A percentile compares a stretch with the other conserved stretches of the same genome.
Conservation (phyloP, 2,329 filamentous ascomycete genomes). For the Trichoderma guizhouense region DNA sequence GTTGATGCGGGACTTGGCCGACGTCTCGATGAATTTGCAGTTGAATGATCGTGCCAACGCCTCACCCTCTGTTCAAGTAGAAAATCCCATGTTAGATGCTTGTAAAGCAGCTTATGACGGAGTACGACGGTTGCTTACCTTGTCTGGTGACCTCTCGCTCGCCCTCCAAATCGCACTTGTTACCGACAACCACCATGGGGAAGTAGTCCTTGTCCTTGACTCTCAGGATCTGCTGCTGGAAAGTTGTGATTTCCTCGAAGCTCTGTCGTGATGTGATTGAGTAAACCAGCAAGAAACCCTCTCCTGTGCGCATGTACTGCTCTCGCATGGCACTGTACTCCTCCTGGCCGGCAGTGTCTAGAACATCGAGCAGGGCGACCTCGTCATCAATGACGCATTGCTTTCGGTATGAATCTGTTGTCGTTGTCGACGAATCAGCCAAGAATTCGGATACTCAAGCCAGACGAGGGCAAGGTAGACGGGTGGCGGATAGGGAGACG, state of each 20-base stretch:
- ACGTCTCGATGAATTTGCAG: constrained; percentile 99
- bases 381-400: constrained; percentile 99
- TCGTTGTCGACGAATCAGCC: constrained; percentile 18
- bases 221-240: constrained; percentile 96
- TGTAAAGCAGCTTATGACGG: neutral
- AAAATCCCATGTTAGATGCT: neutral
- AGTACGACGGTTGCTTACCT: constrained; percentile 55
- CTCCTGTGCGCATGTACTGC: constrained; percentile 99
- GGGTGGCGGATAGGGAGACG: neutral
- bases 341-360: constrained; percentile 97
- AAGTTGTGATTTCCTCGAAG: constrained; percentile 97
- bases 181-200: constrained; percentile 97
- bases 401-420: constrained; percentile 95
- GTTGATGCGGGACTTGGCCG: constrained; percentile 95
- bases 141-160: constrained; percentile 89
- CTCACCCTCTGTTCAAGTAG: constrained; percentile 69
- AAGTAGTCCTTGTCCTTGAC: constrained; percentile 99
- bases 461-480: neutral
- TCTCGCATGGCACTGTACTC: constrained; percentile 99
- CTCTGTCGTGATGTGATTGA: constrained; percentile 96
- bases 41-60: constrained; percentile 80
- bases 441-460: neutral
- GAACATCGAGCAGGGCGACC: constrained; percentile 92
- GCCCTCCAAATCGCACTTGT: constrained; percentile 96
- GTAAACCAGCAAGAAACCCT: constrained; percentile 96